Evolutionary conservation across 139 green algal genomes (phyloP), one percentile per base, ranked within the genome.

Genomic region (Raphidocelis subcapitata): DNA sequence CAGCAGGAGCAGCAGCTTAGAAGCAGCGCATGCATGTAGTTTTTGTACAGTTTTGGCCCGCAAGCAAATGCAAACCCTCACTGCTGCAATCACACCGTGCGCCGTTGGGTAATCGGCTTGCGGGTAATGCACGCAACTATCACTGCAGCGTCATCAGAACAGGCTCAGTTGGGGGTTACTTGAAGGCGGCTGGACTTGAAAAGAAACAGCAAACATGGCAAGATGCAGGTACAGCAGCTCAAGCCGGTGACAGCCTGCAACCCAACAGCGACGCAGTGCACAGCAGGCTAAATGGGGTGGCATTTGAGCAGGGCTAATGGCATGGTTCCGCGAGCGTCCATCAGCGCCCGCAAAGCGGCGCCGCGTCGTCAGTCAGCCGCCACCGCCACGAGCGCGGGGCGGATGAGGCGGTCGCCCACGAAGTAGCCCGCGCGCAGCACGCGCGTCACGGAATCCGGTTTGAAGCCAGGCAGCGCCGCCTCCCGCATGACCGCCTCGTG

Each of bases 401-500:
- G 33, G 46, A 77, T 29, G 31, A 77, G 36, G 41, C 23, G 28
- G 26, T 55, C 70, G 29, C 62, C 62, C 1, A 77, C 61, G 0
- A 2, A 20, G 24, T 77, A 77, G 23, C 70, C 70, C 33, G 60
- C 52, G 28, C 70, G 35, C 32, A 77, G 35, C 31, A 77, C 70
- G 2, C 24, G 18, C 3, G 70, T 33, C 60, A 77, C 70, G 31
- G 63, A 49, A 5, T 62, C 70, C 21, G 69, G 60, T 49, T 15
- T 33, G 10, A 65, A 54, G 26, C 70, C 70, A 51, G 47, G 41
- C 20, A 47, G 31, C 5, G 70, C 60, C 14, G 78, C 71, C 77
- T 93, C 85, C 26, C 88, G 81, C 88, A 97, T 96, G 52, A 98
- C 93, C 5, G 90, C 94, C 15, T 98, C 94, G 66, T 97, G 92